Percentiles rank a stretch among this genome's conserved stretches.
Conservation (phyloP, 108 stramenopile species). For the Fragilariopsis cylindrus region DNA sequence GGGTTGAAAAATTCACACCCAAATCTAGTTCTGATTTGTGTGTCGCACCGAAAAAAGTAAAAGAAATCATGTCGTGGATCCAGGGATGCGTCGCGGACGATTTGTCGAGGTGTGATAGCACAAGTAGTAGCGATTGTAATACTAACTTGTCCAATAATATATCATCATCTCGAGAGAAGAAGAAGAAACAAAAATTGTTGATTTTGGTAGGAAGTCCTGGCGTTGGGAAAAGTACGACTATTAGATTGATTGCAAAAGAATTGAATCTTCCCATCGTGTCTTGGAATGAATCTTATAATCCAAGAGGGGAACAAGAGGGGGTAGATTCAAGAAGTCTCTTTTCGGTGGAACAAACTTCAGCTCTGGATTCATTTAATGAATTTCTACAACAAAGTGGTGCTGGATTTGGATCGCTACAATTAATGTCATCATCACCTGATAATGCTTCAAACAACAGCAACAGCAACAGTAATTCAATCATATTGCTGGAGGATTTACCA, state of each 20-base stretch:
- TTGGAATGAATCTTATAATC: conserved; percentile 73
- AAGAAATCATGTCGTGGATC: conserved; percentile 63
- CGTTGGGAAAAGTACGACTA: conserved; percentile 73
- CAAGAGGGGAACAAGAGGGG: conserved; percentile 22
- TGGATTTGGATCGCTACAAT: conserved; percentile 51
- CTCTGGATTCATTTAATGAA: conserved; percentile 70
- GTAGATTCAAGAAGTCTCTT: conserved; percentile 5
- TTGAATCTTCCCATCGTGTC: conserved; percentile 42
- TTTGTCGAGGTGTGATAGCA: neutral
- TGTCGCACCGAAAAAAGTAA: conserved; percentile 84
- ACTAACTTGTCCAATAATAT: neutral
- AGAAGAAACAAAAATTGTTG: conserved; percentile 42
- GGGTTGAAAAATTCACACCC: conserved; percentile 74
- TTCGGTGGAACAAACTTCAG: conserved; percentile 40
- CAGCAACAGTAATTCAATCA: conserved; percentile 33
- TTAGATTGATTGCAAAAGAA: conserved; percentile 61
- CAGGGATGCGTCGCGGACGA: neutral
- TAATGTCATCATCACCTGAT: conserved; percentile 3
- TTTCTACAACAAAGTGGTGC: conserved; percentile 60
- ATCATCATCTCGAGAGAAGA: neutral
- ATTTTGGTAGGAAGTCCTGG: conserved; percentile 81
- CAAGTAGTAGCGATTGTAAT: conserved; percentile 19
- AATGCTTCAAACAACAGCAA: conserved; percentile 10
- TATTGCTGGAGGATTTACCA: conserved; percentile 79
- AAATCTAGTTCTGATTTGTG: conserved; percentile 51